Conservation (phyloP, 257 asterid species). For the Capsicum rhomboideum region DNA sequence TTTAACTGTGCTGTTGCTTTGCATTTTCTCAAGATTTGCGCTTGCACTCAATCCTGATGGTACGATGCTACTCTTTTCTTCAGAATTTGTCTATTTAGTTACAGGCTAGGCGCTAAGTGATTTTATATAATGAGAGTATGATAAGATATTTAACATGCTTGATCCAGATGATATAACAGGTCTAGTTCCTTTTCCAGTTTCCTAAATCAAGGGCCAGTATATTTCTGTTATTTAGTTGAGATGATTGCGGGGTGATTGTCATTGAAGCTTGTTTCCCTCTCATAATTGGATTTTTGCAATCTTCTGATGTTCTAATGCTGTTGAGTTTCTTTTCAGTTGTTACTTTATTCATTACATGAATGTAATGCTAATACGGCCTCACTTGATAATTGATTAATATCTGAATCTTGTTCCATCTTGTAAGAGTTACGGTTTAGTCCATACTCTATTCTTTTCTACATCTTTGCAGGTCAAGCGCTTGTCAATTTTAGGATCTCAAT, state of each 20-base stretch:
- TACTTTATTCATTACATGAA: neutral
- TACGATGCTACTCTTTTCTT: neutral
- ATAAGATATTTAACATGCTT: neutral
- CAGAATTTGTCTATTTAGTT: neutral
- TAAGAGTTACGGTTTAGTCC: neutral
- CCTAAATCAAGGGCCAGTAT: neutral
- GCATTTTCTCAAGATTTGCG: neutral
- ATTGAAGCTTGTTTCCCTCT: neutral
- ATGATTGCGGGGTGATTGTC: neutral
- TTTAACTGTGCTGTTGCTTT: neutral
- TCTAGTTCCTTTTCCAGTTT: neutral
- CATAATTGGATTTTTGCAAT: neutral
- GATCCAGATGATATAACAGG: neutral
- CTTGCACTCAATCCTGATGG: constrained; percentile 7
- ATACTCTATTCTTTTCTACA: neutral
- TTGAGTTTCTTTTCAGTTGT: neutral
- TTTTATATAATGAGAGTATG: neutral
- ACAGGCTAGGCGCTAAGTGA: neutral
- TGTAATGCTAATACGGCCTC: neutral
- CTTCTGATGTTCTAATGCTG: neutral
- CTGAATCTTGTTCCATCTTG: neutral
- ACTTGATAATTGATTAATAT: neutral
- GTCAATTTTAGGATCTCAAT: constrained; percentile 4
- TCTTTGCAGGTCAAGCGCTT: constrained; percentile 7
- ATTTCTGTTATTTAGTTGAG: neutral